Evolutionary conservation across 345 rosid genomes (phyloP).

Genomic region (Hibiscus tridactylites): DNA sequence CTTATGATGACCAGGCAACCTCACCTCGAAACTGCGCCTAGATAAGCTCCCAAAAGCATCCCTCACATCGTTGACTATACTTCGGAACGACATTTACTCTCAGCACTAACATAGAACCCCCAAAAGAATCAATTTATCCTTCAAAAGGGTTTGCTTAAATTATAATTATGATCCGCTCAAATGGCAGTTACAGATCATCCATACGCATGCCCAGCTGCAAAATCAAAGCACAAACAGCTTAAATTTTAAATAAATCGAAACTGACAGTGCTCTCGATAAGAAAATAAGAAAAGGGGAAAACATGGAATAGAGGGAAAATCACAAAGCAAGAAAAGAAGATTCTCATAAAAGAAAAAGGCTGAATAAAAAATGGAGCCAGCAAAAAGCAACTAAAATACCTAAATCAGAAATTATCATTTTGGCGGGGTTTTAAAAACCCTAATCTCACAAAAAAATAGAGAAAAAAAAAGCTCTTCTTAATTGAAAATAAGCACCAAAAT

Average conservation of each 20-base stretch:
- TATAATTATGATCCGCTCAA: constrained; percentile 4
- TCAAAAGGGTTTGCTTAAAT: constrained; percentile 6
- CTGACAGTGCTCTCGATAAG: constrained; percentile 31
- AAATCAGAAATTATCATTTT: constrained; percentile 41
- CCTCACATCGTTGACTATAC: constrained; percentile 86
- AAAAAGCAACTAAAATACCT: constrained; percentile 44
- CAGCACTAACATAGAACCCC: background rate
- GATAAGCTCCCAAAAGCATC: constrained; percentile 93
- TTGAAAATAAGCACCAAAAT: constrained; percentile 5
- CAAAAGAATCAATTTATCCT: background rate
- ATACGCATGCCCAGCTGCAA: constrained; percentile 17
- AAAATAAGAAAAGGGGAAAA: constrained; percentile 28
- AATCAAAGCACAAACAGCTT: constrained; percentile 14
- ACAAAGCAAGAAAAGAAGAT: constrained; percentile 55
- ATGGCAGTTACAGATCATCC: constrained; percentile 3
- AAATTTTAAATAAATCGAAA: constrained; percentile 17
- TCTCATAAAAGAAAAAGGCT: constrained; percentile 38
- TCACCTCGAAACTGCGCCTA: constrained; percentile 76
- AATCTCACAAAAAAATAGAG: background rate
- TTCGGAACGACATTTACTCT: constrained; percentile 72
- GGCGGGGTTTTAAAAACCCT: constrained; percentile 19
- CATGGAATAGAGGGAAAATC: constrained; percentile 21
- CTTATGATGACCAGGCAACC: constrained; percentile 50
- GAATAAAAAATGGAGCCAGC: constrained; percentile 41
- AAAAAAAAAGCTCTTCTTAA: background rate